Evolutionary conservation across 2,329 filamentous ascomycete genomes (phyloP).

Genomic region (Cercospora beticola): DNA sequence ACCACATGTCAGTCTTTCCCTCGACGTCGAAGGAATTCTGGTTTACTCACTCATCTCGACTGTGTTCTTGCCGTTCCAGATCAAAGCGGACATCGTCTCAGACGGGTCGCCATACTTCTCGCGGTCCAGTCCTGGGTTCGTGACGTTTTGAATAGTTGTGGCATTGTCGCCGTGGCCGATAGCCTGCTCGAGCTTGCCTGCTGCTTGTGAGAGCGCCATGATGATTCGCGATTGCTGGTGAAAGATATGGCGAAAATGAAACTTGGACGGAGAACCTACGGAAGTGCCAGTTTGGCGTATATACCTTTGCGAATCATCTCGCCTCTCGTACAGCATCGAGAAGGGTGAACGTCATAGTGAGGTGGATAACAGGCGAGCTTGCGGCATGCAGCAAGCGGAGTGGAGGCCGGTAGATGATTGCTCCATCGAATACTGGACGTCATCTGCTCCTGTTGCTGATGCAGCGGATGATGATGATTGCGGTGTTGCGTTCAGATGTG

Average conservation of each 20-base stretch:
- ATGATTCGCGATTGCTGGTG: conserved; percentile 7
- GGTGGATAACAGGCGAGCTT: conserved; percentile 10
- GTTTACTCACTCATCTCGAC: conserved; percentile 57
- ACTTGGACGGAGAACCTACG: background rate
- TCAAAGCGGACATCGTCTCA: conserved; percentile 71
- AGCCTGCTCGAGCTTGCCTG: conserved; percentile 63
- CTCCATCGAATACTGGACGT: background rate
- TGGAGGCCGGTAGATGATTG: background rate
- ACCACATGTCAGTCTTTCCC: background rate
- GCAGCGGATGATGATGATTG: background rate
- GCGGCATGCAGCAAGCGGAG: background rate
- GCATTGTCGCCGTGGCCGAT: conserved; percentile 68
- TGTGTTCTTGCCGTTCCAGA: conserved; percentile 78
- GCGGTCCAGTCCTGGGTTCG: conserved; percentile 58
- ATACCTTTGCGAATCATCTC: background rate
- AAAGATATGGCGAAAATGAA: background rate
- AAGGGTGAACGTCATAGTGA: conserved; percentile 10
- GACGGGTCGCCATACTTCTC: conserved; percentile 52
- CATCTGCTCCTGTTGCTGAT: background rate
- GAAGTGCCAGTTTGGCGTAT: background rate
- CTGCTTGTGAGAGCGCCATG: conserved; percentile 61
- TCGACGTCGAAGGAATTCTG: conserved; percentile 41
- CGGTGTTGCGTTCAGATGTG: background rate
- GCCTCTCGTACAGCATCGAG: background rate
- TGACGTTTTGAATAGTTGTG: conserved; percentile 66